Conservation (phyloP, 2,329 filamentous ascomycete species). For the Xylaria sp. region DNA sequence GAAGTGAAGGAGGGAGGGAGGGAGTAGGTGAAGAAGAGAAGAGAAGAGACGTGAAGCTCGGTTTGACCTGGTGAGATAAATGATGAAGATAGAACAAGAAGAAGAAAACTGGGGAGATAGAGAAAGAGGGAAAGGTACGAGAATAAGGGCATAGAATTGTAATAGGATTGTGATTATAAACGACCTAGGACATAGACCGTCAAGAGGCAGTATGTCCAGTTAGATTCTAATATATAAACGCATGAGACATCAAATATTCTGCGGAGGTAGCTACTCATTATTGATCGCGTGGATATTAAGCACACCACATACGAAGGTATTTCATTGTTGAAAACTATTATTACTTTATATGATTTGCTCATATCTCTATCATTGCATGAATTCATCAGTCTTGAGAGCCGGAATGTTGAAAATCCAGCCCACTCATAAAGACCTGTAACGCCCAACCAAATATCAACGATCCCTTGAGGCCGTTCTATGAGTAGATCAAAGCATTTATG, state of each 20-base stretch:
- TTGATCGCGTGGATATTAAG: background rate
- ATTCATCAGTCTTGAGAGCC: background rate
- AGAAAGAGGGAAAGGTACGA: background rate
- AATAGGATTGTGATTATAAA: background rate
- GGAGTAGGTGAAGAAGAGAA: background rate
- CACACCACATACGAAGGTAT: background rate
- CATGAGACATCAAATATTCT: background rate
- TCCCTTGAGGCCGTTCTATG: conserved; percentile 21
- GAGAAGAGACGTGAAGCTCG: too few species aligned
- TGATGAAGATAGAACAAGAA: background rate
- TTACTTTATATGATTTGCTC: background rate
- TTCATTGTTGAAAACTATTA: background rate
- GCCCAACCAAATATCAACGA: conserved; percentile 16
- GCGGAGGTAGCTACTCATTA: background rate
- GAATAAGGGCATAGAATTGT: background rate
- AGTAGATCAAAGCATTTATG: conserved; percentile 1
- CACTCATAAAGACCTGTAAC: conserved; percentile 11
- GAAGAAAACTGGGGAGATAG: background rate
- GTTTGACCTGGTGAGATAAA: background rate
- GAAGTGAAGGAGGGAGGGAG: too few species aligned
- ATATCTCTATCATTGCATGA: background rate
- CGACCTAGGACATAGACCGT: background rate
- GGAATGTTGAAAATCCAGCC: conserved; percentile 35
- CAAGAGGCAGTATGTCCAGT: background rate
- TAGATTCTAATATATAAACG: background rate